Evolutionary conservation across 331 rosid species (phyloP).

Genomic region (Spiraea crenata): DNA sequence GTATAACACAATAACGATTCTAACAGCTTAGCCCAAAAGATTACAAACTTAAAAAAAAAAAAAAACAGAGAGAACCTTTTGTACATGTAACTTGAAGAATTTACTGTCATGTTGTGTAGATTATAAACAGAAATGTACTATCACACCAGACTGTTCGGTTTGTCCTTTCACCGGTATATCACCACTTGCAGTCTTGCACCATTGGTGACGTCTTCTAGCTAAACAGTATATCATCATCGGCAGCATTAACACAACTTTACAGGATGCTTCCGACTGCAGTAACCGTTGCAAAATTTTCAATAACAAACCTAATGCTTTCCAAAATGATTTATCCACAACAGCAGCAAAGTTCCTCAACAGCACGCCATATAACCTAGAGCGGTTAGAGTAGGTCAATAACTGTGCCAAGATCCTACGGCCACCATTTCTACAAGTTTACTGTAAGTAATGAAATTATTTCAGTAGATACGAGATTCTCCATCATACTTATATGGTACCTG

Average conservation of each 20-base stretch:
- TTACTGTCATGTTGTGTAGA: slow-evolving; percentile 37
- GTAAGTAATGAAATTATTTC: not conserved
- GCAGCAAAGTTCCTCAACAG: slow-evolving; percentile 43
- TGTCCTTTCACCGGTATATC: slow-evolving; percentile 33
- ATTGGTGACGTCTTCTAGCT: slow-evolving; percentile 33
- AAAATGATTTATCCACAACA: slow-evolving; percentile 41
- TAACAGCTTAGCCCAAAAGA: slow-evolving; percentile 20
- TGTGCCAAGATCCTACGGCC: no score
- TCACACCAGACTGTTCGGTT: slow-evolving; percentile 26
- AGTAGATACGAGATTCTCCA: not conserved
- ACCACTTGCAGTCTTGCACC: slow-evolving; percentile 31
- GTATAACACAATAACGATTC: slow-evolving; percentile 35
- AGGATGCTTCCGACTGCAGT: slow-evolving; percentile 55
- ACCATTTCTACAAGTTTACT: no score
- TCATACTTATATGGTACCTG: slow-evolving; percentile 51
- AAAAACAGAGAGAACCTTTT: slow-evolving; percentile 25
- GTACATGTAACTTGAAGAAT: slow-evolving; percentile 39
- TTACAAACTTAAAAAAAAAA: slow-evolving; percentile 20
- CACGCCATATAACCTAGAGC: slow-evolving; percentile 49
- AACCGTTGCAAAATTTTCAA: slow-evolving; percentile 41
- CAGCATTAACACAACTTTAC: slow-evolving; percentile 55
- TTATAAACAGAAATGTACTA: slow-evolving; percentile 41
- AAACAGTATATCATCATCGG: slow-evolving; percentile 41
- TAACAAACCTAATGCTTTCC: slow-evolving; percentile 31
- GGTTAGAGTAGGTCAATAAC: slow-evolving; percentile 6